phyloP scores from a whole-genome alignment of 225 moss, liverwort and hornwort species.

The Asterella californica region DNA sequence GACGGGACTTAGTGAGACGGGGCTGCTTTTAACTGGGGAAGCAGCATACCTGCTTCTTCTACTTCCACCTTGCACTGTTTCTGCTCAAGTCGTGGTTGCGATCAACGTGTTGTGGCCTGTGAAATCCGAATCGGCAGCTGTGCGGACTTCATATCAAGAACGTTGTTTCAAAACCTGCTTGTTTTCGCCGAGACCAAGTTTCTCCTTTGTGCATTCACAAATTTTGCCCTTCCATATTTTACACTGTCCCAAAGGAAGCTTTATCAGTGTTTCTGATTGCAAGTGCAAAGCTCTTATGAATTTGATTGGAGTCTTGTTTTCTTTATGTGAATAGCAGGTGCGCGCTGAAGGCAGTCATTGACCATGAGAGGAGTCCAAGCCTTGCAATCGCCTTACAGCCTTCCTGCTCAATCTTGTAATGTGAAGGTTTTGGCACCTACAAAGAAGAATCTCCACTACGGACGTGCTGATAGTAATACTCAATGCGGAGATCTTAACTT shows the following conservation, averaged over 20 bases:
- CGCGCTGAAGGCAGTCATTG: slow-evolving; percentile 16
- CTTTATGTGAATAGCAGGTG: slow-evolving; percentile 14
- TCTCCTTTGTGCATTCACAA: too few relatives aligned
- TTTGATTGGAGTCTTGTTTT: not conserved
- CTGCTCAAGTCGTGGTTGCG: not conserved
- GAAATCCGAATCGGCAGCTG: too few relatives aligned
- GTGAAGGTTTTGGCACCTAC: slow-evolving; percentile 12
- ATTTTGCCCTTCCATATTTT: too few relatives aligned
- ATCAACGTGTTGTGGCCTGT: too few relatives aligned
- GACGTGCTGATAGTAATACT: not conserved
- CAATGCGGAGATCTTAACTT: not conserved
- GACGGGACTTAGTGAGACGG: not conserved
- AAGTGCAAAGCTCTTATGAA: not conserved
- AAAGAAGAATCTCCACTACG: not conserved
- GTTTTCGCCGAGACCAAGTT: not conserved
- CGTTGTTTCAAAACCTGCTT: not conserved
- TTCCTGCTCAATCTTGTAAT: slow-evolving; percentile 21
- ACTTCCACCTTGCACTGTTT: not conserved
- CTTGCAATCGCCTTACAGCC: slow-evolving; percentile 7
- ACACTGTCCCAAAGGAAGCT: too few relatives aligned
- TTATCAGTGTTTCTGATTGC: not conserved
- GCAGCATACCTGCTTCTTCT: not conserved
- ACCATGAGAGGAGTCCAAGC: slow-evolving; percentile 18
- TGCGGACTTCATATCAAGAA: too few relatives aligned
- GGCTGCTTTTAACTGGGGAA: too few relatives aligned